Base-by-base conservation (phyloP, 2,329 filamentous ascomycete genomes). In the Furcasterigmium furcatum region DNA sequence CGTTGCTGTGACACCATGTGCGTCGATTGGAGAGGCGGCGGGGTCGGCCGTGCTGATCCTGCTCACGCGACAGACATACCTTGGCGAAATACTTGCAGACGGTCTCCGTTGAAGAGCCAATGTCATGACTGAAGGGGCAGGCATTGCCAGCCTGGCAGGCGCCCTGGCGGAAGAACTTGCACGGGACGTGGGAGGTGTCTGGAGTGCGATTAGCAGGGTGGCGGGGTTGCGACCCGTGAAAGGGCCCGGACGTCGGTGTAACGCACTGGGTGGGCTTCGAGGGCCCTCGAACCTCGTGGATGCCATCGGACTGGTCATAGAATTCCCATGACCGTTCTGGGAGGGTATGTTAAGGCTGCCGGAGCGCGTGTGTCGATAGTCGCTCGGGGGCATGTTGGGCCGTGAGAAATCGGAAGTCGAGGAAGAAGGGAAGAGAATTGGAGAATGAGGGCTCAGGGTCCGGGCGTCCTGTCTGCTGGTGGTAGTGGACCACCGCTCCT, bases 61-160 rank as follows among this genome's bases (percentile, higher is more conserved):
- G 32, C 32, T 35, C 32, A 19, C 32, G 32, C 32, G 32, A 35
- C n/a, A 16, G 16, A 65, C 73, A 58, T 73, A 95, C 91, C 85
- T 97, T 99, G 62, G 91, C 88, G 66, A 97, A 99, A 72, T 97
- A 99, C 71, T 97, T 99, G 84, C 94, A 99, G 54, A 95, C 84
- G 51, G 88, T 91, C 65, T 96, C 90, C 43, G 87, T 81, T 34
- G 91, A 82, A 24, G 84, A 80, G 63, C 94, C 88, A 53, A 94
- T 84, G 53, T 95, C 92, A 71, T 99, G 94, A 58, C 91, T 89
- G 70, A 97, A 99, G 34, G 94, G 94, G 72, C 94, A 99, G 54
- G 91, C 90, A 65, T 88, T 88, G 57, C 94, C 94, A 47, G 94
- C 94, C 77, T 97, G 92, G 68, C 94, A 99, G 59, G 90, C 85